Percentiles rank a stretch among this genome's conserved stretches.
These are phyloP conservation scores for Apophysomyces elegans DNA, from an alignment of 371 early-diverging fungal species.

Conservation along the genomic window DNA sequence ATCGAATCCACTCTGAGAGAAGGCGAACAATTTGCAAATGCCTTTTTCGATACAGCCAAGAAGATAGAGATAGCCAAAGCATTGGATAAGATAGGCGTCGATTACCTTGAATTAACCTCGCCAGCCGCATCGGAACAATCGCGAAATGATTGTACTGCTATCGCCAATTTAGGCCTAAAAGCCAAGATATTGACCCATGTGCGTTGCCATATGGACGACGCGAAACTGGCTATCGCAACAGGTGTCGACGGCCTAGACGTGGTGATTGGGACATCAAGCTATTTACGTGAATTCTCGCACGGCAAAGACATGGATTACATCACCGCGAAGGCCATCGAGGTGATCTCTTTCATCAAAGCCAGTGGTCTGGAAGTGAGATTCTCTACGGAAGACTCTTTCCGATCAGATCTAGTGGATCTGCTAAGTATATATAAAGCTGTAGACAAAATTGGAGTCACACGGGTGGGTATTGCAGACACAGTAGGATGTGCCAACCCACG, in stretches of 20 bases:
- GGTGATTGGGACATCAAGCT: slow-evolving; percentile 95
- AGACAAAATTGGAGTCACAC: slow-evolving; percentile 94
- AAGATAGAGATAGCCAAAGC: slow-evolving; percentile 97
- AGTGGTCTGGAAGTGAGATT: slow-evolving; percentile 96
- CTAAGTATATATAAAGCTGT: slow-evolving; percentile 92
- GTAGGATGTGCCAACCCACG: slow-evolving; percentile 97
- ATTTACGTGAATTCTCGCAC: slow-evolving; percentile 94
- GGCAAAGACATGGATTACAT: slow-evolving; percentile 98
- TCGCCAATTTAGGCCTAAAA: slow-evolving; percentile 90
- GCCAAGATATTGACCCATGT: slow-evolving; percentile 97
- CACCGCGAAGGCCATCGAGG: slow-evolving; percentile 91
- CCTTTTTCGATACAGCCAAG: slow-evolving; percentile 94
- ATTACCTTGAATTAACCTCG: slow-evolving; percentile 95
- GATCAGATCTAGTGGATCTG: slow-evolving; percentile 93
- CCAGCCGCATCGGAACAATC: slow-evolving; percentile 97
- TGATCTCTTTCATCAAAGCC: slow-evolving; percentile 91
- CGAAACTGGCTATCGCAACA: slow-evolving; percentile 91
- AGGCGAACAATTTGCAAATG: slow-evolving; percentile 98
- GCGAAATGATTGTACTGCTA: slow-evolving; percentile 86
- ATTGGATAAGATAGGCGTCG: slow-evolving; percentile 94
- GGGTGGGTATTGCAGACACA: slow-evolving; percentile 98
- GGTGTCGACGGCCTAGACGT: slow-evolving; percentile 96
- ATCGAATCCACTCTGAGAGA: slow-evolving; percentile 96
- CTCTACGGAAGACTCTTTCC: slow-evolving; percentile 97
- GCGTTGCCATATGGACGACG: slow-evolving; percentile 98